Conservation (phyloP, 768 basidiomycete genomes). For the Collybiopsis confluens region DNA sequence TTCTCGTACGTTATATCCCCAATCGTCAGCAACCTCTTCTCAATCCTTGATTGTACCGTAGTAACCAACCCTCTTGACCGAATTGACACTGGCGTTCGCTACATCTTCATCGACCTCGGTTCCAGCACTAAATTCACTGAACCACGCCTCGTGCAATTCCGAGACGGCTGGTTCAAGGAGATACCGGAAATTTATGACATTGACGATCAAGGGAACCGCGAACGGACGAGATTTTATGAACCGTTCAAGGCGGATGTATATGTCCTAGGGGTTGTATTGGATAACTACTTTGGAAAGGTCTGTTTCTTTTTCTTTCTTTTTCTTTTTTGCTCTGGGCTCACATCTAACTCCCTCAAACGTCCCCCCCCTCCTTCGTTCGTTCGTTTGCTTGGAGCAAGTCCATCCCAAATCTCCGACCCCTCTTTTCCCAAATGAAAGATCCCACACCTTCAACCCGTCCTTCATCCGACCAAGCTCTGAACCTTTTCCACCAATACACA, state of each 20-base stretch:
- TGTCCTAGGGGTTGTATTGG: not conserved
- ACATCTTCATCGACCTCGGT: slow-evolving; percentile 1
- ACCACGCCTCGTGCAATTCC: not conserved
- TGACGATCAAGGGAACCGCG: not conserved
- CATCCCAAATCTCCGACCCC: not conserved
- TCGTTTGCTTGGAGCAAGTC: not conserved
- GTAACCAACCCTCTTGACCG: not conserved
- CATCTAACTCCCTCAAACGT: not conserved
- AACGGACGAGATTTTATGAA: not conserved
- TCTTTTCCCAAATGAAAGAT: not conserved
- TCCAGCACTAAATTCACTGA: slow-evolving; percentile 1
- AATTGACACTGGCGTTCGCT: not conserved
- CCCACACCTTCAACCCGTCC: not conserved
- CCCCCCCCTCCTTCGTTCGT: not conserved
- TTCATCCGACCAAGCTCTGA: not conserved
- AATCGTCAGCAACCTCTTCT: not conserved
- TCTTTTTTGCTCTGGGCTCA: too few species aligned
- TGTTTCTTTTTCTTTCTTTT: too few species aligned
- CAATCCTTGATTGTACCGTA: not conserved
- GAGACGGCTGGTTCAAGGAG: slow-evolving; percentile 1
- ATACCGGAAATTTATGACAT: slow-evolving; percentile 1
- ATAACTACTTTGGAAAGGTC: not conserved
- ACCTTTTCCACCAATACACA: not conserved
- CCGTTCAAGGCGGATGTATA: slow-evolving; percentile 3
- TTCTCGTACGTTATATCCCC: not conserved